A percentile compares a stretch with the other conserved stretches of the same genome.
Conservation (phyloP, 805 yeast species). For the Wickerhamomyces hampshirensis region DNA sequence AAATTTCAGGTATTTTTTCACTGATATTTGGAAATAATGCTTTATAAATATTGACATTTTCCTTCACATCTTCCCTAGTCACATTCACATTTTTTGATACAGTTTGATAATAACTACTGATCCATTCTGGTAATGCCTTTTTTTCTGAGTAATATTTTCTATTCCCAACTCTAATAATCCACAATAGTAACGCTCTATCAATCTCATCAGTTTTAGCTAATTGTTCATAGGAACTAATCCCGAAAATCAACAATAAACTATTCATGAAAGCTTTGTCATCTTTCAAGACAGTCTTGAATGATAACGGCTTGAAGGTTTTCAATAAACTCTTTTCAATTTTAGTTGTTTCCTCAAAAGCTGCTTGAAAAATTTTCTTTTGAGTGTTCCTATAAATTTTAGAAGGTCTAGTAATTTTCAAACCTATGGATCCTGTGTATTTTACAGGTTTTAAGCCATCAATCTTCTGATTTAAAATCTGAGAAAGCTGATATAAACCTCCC, state of each 20-base stretch:
- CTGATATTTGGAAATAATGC: conserved; percentile 45
- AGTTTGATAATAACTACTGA: conserved; percentile 34
- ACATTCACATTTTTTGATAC: conserved; percentile 35
- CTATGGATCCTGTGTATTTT: conserved; percentile 17
- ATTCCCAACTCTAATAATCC: conserved; percentile 58
- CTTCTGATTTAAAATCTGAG: conserved; percentile 49
- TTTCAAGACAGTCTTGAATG: conserved; percentile 56
- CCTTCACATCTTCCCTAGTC: conserved; percentile 48
- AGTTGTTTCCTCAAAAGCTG: conserved; percentile 40
- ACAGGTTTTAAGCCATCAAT: conserved; percentile 32
- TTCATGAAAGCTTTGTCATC: conserved; percentile 49
- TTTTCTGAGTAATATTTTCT: conserved; percentile 28
- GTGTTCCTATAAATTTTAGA: conserved; percentile 43
- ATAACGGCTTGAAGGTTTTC: conserved; percentile 38
- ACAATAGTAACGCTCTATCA: conserved; percentile 56
- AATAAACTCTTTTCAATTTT: conserved; percentile 42
- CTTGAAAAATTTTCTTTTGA: conserved; percentile 44
- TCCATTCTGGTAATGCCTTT: conserved; percentile 44
- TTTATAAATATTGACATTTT: conserved; percentile 49
- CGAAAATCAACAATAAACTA: conserved; percentile 52
- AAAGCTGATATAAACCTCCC: conserved; percentile 55
- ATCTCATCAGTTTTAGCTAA: conserved; percentile 40
- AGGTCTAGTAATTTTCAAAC: conserved; percentile 24
- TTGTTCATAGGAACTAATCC: conserved; percentile 50
- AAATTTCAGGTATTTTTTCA: conserved; percentile 53